phyloP scores from a whole-genome alignment of 1,284 basidiomycete genomes.

The Pyrrhoderma noxium region DNA sequence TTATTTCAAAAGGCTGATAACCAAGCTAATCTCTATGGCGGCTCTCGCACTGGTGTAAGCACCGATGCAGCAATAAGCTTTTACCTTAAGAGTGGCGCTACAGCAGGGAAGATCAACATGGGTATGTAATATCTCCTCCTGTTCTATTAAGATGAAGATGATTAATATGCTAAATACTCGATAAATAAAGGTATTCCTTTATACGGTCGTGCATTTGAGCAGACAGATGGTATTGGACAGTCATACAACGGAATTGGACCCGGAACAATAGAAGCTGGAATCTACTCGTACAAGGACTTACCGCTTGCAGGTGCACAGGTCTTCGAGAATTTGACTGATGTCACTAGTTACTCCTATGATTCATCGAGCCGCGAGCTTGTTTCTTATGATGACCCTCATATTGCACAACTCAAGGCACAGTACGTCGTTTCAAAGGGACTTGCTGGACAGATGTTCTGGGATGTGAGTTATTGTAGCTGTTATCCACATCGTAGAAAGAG shows the following conservation, averaged over 20 bases:
- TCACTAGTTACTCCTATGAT: slow-evolving; percentile 79
- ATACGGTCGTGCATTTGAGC: slow-evolving; percentile 80
- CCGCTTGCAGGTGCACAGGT: slow-evolving; percentile 62
- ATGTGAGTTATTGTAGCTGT: slow-evolving; percentile 34
- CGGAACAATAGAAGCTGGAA: slow-evolving; percentile 60
- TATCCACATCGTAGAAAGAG: background rate
- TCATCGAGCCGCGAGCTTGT: slow-evolving; percentile 54
- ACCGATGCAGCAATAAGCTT: slow-evolving; percentile 67
- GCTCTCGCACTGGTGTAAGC: slow-evolving; percentile 49
- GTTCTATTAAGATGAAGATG: background rate
- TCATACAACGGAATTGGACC: slow-evolving; percentile 77
- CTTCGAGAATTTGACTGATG: slow-evolving; percentile 63
- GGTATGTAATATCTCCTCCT: slow-evolving; percentile 38
- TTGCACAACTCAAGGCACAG: slow-evolving; percentile 66
- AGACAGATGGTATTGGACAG: slow-evolving; percentile 68
- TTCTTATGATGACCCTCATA: slow-evolving; percentile 76
- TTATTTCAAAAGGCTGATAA: slow-evolving; percentile 46
- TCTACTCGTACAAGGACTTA: slow-evolving; percentile 72
- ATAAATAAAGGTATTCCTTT: slow-evolving; percentile 59
- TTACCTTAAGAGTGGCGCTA: slow-evolving; percentile 64
- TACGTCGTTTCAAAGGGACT: slow-evolving; percentile 63
- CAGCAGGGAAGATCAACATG: slow-evolving; percentile 67
- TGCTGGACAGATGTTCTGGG: slow-evolving; percentile 80
- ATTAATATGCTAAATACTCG: background rate
- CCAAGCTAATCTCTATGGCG: slow-evolving; percentile 78